Evolutionary conservation across 495 filamentous ascomycete species (phyloP).

Genomic region (Neurospora sublineolata): DNA sequence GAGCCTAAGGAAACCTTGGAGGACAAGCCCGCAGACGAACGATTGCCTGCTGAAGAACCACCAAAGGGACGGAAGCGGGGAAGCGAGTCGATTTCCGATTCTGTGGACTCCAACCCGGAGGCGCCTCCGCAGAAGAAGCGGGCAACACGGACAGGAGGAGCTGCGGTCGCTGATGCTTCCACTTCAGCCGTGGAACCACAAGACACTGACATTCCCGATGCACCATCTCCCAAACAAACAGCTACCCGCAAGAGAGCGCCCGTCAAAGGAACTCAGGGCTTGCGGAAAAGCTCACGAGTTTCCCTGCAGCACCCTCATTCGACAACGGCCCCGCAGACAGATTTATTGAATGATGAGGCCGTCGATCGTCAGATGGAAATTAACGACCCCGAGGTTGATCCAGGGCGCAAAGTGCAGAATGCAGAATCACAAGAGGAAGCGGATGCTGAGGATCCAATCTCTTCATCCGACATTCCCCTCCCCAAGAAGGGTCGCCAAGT

Average conservation of each 20-base stretch:
- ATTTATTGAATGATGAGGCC: slow-evolving; percentile 47
- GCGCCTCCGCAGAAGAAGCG: slow-evolving; percentile 56
- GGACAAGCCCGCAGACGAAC: slow-evolving; percentile 27
- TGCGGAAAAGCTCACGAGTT: slow-evolving; percentile 43
- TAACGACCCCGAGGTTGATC: slow-evolving; percentile 36
- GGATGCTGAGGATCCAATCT: slow-evolving; percentile 13
- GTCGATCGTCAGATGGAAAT: slow-evolving; percentile 51
- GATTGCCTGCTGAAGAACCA: slow-evolving; percentile 28
- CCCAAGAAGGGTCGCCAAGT: slow-evolving; percentile 37
- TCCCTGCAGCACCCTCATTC: slow-evolving; percentile 32
- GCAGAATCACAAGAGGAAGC: slow-evolving; percentile 21
- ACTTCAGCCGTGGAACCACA: slow-evolving; percentile 10
- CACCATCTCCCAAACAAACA: slow-evolving; percentile 11
- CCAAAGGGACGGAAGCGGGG: slow-evolving; percentile 52
- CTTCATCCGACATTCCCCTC: slow-evolving; percentile 2
- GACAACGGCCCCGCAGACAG: slow-evolving; percentile 26
- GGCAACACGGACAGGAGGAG: slow-evolving; percentile 40
- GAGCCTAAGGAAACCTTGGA: slow-evolving; percentile 43
- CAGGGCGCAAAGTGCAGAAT: slow-evolving; percentile 33
- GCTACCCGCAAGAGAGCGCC: slow-evolving; percentile 24
- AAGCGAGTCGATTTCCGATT: slow-evolving; percentile 49
- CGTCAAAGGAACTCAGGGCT: slow-evolving; percentile 26
- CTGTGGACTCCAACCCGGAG: slow-evolving; percentile 27
- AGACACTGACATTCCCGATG: slow-evolving; percentile 28
- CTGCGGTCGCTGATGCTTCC: slow-evolving; percentile 14